A percentile compares a stretch with the other conserved stretches of the same genome.
phyloP scores from a whole-genome alignment of 352 stramenopile genomes.

The Phytopythium delawarense region DNA sequence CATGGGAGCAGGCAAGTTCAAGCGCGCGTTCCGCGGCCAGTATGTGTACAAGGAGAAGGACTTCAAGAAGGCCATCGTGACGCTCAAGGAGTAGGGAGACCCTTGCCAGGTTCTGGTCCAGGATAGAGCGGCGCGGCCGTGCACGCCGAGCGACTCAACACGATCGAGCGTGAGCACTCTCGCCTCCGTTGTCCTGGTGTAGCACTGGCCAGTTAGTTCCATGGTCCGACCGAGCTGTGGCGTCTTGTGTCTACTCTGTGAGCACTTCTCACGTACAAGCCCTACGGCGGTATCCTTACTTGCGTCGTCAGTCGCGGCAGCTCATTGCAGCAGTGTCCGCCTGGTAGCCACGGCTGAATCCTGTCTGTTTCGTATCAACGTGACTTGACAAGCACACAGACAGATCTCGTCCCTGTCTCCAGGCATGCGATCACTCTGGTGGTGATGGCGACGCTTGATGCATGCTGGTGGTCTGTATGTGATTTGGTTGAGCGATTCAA shows the following conservation, averaged over 20 bases:
- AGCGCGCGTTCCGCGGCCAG: conserved; percentile 78
- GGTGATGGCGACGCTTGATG: too few species aligned
- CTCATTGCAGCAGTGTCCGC: too few species aligned
- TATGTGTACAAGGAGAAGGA: conserved; percentile 92
- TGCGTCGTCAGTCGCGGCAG: too few species aligned
- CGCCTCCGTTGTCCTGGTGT: not conserved
- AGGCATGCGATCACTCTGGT: too few species aligned
- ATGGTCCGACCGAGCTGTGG: not conserved
- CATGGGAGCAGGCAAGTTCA: conserved; percentile 75
- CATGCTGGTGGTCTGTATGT: too few species aligned
- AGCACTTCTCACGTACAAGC: not conserved
- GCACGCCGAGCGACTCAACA: not conserved
- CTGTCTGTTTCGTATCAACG: too few species aligned
- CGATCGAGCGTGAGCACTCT: not conserved
- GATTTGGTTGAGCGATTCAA: too few species aligned
- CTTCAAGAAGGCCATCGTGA: conserved; percentile 92
- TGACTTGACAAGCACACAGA: too few species aligned
- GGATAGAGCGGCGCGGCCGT: not conserved
- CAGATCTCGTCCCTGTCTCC: too few species aligned
- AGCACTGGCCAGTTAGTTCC: not conserved
- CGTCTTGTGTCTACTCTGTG: not conserved
- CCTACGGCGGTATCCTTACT: not conserved
- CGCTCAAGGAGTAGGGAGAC: conserved; percentile 62
- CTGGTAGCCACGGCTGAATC: too few species aligned
- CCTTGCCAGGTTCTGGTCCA: not conserved